These are phyloP conservation scores for Camelina sativa DNA, from an alignment of 345 rosid species.

Conservation along the genomic window DNA sequence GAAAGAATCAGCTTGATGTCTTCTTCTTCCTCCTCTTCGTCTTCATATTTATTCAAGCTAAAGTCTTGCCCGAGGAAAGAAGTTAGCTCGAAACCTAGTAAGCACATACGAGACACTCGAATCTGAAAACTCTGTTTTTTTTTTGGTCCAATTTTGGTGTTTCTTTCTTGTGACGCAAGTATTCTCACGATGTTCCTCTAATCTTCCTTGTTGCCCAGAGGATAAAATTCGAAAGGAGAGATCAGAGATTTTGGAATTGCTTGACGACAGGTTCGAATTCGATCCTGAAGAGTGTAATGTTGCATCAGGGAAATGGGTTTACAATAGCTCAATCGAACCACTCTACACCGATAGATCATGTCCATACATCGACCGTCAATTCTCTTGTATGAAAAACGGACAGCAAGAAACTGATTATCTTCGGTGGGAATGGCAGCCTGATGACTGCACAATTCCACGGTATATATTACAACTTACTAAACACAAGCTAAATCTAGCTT, in stretches of 20 bases:
- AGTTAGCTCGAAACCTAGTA: constrained; percentile 56
- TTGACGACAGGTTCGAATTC: constrained; percentile 85
- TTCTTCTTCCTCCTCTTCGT: constrained; percentile 51
- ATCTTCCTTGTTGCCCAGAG: constrained; percentile 7
- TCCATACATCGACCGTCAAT: constrained; percentile 78
- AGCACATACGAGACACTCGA: constrained; percentile 36
- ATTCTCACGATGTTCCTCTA: background rate
- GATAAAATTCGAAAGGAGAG: constrained; percentile 30
- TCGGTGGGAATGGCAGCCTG: constrained; percentile 95
- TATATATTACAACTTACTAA: constrained; percentile 8
- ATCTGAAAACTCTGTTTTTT: constrained; percentile 3
- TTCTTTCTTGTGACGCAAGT: constrained; percentile 7
- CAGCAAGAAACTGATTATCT: constrained; percentile 68
- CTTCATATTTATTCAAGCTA: constrained; percentile 46
- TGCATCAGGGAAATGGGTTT: constrained; percentile 80
- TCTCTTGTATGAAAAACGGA: constrained; percentile 77
- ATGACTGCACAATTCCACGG: constrained; percentile 85
- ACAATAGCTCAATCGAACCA: constrained; percentile 62
- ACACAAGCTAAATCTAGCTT: background rate
- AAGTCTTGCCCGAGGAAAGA: constrained; percentile 59
- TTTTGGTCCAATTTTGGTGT: background rate
- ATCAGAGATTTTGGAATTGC: constrained; percentile 48
- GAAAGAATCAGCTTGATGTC: constrained; percentile 56
- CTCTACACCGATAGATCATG: constrained; percentile 79
- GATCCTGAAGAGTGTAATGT: constrained; percentile 87